A percentile compares a stretch with the other conserved stretches of the same genome.
These are phyloP conservation scores for Macrophomina tecta DNA, from an alignment of 2,329 filamentous ascomycete genomes.

Conservation along the genomic window DNA sequence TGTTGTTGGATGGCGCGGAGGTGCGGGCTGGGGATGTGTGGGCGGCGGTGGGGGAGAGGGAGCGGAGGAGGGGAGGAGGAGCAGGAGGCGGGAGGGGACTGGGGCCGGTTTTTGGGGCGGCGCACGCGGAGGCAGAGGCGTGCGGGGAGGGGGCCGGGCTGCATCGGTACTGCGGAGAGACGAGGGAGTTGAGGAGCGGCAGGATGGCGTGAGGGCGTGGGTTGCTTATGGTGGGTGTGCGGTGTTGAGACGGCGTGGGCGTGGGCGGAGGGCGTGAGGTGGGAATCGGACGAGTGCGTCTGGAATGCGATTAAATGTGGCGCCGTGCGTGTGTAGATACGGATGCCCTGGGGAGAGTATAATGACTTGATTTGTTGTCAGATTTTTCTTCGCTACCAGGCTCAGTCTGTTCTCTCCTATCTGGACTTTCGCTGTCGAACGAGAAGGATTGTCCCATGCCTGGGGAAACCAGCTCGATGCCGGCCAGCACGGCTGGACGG, in stretches of 20 bases:
- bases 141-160: background rate
- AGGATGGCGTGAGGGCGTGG: background rate
- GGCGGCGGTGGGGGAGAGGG: background rate
- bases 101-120: background rate
- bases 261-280: background rate
- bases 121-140: background rate
- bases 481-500: no score
- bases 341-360: no score
- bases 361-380: no score
- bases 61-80: background rate
- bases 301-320: no score
- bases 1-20: slow-evolving; percentile 7
- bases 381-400: no score
- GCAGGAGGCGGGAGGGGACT: background rate
- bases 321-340: no score
- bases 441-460: no score
- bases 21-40: background rate
- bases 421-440: no score
- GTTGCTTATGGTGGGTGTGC: background rate
- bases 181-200: slow-evolving; percentile 7
- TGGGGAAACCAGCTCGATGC: no score
- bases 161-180: slow-evolving; percentile 12
- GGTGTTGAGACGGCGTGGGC: background rate
- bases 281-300: no score
- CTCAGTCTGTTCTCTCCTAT: no score